Base-by-base conservation (phyloP, 2,329 filamentous ascomycete species). In the Lizonia empirigonia region DNA sequence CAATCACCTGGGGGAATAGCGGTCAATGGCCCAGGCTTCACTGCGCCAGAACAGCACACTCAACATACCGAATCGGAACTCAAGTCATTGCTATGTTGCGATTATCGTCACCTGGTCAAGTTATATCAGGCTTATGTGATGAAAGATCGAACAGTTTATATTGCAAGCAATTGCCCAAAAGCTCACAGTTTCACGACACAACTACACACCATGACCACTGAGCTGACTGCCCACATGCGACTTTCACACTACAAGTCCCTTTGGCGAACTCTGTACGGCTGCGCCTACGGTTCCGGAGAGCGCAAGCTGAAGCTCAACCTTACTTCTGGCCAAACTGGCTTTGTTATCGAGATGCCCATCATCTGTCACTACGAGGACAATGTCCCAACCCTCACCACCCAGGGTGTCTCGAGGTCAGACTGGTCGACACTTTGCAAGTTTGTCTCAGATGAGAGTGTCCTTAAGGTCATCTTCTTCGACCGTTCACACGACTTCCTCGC, bases 1-100 rank as follows among this genome's bases (percentile, higher is more conserved):
- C 49, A 52, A 42, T 47, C n/a, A 27, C 33, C 20, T 8, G 35
- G 15, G 33, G 44, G 47, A 42, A 27, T n/a, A 52, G 49, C 49
- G 49, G 49, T 52, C 49, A 52, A 52, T 47, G 38, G 49, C 49
- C 42, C 42, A 41, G 39, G 42, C 49, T 38, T 47, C 44, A 44
- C 37, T 38, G 42, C 33, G 42, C 49, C 44, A 38, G 29, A 29
- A 27, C 49, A 37, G 8, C 39, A 52, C 27, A 47, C 33, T 20
- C 38, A 42, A 42, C 16, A 7, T 42, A 44, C 26, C 49, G 26
- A 20, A 44, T 52, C 35, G 18, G 37, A 42, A 46, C 18, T 46
- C 44, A 26, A 52, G 42, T 35, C 42, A 38, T 18, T n/a, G 29
- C 23, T 5, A 40, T 40, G 29, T 39, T 20, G 16, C n/a, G 34